These are phyloP conservation scores for Mycena leptocephala DNA, from an alignment of 768 basidiomycete genomes.

Conservation along the genomic window DNA sequence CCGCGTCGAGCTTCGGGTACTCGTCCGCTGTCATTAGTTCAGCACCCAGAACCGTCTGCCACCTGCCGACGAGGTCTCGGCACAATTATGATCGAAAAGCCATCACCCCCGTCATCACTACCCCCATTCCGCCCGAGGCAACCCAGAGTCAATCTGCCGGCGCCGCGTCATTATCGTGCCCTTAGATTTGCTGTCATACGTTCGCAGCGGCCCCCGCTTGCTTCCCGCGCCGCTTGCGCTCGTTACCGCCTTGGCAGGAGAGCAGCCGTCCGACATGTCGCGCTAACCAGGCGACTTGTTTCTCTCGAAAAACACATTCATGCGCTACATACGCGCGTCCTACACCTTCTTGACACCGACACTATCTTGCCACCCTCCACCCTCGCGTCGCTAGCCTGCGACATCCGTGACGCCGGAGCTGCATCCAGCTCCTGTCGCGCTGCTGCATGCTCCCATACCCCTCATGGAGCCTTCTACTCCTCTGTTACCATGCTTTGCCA, in stretches of 20 bases:
- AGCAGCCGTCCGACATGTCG: neutral
- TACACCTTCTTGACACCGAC: neutral
- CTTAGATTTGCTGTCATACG: neutral
- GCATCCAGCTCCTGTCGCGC: neutral
- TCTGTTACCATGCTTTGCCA: neutral
- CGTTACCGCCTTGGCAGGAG: no score
- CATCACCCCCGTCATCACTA: neutral
- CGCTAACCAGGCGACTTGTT: neutral
- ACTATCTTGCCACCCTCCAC: neutral
- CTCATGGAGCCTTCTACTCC: neutral
- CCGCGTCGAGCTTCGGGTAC: neutral
- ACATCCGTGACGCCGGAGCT: neutral
- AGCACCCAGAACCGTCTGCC: neutral
- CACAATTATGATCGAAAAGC: neutral
- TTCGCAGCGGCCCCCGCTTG: neutral
- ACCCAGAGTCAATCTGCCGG: neutral
- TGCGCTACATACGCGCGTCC: neutral
- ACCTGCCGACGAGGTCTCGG: neutral
- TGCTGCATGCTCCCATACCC: neutral
- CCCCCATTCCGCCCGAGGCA: neutral
- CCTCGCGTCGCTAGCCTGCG: neutral
- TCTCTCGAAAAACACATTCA: neutral
- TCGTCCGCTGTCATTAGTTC: neutral
- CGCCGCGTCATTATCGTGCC: neutral
- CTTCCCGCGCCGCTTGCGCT: neutral